phyloP scores from a whole-genome alignment of 1,284 basidiomycete species.

The Ganoderma boninense region DNA sequence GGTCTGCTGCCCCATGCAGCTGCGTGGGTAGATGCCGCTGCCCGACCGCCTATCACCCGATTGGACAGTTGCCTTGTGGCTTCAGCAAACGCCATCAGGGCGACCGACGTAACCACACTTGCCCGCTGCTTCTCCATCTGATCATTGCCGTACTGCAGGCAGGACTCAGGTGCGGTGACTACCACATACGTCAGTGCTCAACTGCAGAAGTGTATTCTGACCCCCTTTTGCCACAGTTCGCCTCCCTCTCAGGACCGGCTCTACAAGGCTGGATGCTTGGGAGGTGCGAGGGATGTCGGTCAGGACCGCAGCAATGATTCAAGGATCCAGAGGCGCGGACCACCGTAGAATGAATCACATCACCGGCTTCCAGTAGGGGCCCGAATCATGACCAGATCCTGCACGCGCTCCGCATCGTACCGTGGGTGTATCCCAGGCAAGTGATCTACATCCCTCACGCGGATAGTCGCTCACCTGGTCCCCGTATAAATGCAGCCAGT shows the following conservation, averaged over 20 bases:
- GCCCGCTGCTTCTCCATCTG: slow-evolving; percentile 1
- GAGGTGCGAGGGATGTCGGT: background rate
- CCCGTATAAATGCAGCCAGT: background rate
- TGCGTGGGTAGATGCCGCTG: background rate
- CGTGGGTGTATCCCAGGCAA: background rate
- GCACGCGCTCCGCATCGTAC: background rate
- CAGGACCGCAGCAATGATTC: background rate
- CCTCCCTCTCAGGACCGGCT: background rate
- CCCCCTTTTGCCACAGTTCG: background rate
- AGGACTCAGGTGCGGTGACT: background rate
- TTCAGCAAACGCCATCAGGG: background rate
- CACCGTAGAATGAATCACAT: background rate
- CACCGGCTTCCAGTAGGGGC: background rate
- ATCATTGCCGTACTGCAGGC: background rate
- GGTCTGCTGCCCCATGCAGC: background rate
- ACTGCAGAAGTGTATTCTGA: background rate
- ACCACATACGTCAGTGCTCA: background rate
- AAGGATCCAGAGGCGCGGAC: background rate
- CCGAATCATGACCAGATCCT: slow-evolving; percentile 6
- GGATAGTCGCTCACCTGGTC: background rate
- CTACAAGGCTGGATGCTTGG: background rate
- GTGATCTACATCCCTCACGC: background rate
- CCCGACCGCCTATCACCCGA: background rate
- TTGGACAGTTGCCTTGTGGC: background rate
- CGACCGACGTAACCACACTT: background rate